A percentile compares a stretch with the other conserved stretches of the same genome.
Evolutionary conservation across 345 rosid genomes (phyloP).

Genomic region (Gossypium ekmanianum): DNA sequence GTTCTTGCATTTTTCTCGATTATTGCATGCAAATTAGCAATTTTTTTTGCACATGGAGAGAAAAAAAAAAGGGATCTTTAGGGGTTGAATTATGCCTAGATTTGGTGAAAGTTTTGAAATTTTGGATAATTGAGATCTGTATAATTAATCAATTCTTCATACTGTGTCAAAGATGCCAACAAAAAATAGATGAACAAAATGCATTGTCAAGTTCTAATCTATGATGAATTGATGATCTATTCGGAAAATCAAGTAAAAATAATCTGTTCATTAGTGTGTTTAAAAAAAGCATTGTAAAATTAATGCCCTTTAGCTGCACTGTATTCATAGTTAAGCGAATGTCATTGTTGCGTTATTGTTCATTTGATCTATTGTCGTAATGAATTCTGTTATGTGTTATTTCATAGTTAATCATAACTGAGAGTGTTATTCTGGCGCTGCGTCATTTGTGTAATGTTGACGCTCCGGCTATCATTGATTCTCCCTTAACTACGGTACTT

Average conservation of each 20-base stretch:
- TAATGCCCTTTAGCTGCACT: background rate
- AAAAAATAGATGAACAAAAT: background rate
- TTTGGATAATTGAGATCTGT: background rate
- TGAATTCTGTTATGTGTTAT: background rate
- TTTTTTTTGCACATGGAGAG: background rate
- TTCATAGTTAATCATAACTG: background rate
- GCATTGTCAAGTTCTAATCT: background rate
- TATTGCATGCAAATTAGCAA: background rate
- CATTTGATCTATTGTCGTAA: background rate
- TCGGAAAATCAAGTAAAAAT: background rate
- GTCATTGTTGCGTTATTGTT: background rate
- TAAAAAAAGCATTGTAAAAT: background rate
- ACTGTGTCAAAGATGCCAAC: background rate
- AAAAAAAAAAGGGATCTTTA: background rate
- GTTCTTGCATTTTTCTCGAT: background rate
- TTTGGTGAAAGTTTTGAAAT: background rate
- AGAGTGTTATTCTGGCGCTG: background rate
- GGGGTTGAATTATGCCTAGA: constrained; percentile 6
- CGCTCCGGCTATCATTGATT: background rate
- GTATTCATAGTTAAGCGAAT: background rate
- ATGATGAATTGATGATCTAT: background rate
- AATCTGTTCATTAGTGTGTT: background rate
- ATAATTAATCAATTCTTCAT: background rate
- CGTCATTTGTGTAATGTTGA: background rate
- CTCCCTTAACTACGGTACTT: background rate